Percentiles rank a stretch among this genome's conserved stretches.
Conservation (phyloP, 306 rosid genomes). For the Mucuna pruriens region DNA sequence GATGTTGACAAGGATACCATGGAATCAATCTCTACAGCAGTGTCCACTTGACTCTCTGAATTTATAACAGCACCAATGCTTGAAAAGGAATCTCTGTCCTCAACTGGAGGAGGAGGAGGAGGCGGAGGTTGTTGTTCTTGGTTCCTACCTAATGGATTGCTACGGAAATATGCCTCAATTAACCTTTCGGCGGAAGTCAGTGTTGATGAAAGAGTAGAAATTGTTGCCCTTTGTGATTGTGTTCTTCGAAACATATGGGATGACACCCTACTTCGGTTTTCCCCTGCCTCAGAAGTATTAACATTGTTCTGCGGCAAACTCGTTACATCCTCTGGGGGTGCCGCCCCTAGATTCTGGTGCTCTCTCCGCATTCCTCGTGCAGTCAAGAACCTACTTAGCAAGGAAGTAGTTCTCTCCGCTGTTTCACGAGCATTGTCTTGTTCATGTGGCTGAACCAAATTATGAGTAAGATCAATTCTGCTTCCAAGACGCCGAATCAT, state of each 20-base stretch:
- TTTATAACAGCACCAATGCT: constrained; percentile 90
- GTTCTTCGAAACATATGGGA: constrained; percentile 62
- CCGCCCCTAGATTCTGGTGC: constrained; percentile 51
- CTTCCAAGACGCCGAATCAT: constrained; percentile 85
- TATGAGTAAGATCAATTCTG: constrained; percentile 73
- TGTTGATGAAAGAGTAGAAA: constrained; percentile 66
- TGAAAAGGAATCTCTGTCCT: constrained; percentile 89
- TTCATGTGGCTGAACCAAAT: constrained; percentile 58
- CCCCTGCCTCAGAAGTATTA: constrained; percentile 55
- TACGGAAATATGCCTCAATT: constrained; percentile 68
- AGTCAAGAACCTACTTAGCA: constrained; percentile 77
- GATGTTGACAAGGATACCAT: constrained; percentile 89
- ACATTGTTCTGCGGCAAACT: constrained; percentile 58
- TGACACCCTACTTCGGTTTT: constrained; percentile 52
- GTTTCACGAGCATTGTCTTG: constrained; percentile 58
- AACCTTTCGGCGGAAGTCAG: constrained; percentile 71
- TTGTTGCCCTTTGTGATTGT: constrained; percentile 62
- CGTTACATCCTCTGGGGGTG: constrained; percentile 59
- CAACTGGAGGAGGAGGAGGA: constrained; percentile 72
- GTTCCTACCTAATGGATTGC: constrained; percentile 57
- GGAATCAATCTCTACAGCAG: constrained; percentile 89
- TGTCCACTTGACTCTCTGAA: constrained; percentile 90
- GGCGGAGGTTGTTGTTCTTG: constrained; percentile 72
- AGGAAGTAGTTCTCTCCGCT: constrained; percentile 61
- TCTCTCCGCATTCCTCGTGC: constrained; percentile 82